Percentiles rank a stretch among this genome's conserved stretches.
These are phyloP conservation scores for Boletus sp. DNA, from an alignment of 768 basidiomycete genomes.

Conservation along the genomic window DNA sequence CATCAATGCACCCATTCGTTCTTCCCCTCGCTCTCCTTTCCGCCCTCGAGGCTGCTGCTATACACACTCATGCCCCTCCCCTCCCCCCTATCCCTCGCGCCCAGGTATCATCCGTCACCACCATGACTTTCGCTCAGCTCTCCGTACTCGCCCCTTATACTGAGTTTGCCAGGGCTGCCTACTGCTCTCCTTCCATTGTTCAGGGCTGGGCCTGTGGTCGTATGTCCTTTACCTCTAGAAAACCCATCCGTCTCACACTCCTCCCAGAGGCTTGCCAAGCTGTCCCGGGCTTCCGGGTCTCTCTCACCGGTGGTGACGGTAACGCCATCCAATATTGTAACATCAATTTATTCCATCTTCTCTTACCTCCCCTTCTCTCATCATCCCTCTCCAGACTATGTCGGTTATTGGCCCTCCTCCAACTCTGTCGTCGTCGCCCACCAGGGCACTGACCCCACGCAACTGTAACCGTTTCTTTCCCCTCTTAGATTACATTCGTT, in stretches of 20 bases:
- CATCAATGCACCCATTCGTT: background rate
- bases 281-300: constrained; percentile 37
- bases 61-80: background rate
- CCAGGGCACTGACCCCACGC: constrained; percentile 56
- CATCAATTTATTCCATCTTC: background rate
- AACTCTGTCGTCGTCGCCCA: constrained; percentile 57
- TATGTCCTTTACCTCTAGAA: constrained; percentile 6
- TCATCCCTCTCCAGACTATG: constrained; percentile 38
- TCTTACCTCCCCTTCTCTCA: background rate
- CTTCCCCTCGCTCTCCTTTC: background rate
- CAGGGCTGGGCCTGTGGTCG: constrained; percentile 45
- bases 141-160: constrained; percentile 43
- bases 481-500: background rate
- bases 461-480: constrained; percentile 38
- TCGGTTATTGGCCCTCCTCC: constrained; percentile 52
- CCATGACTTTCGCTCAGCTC: constrained; percentile 32
- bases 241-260: background rate
- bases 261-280: constrained; percentile 33
- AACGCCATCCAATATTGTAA: constrained; percentile 46
- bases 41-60: constrained; percentile 2
- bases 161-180: constrained; percentile 54
- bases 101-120: constrained; percentile 11
- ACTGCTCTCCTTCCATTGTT: constrained; percentile 41
- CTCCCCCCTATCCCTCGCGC: background rate
- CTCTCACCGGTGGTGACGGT: constrained; percentile 50